Percentiles rank a stretch among this genome's conserved stretches.
Evolutionary conservation across 441 rosid genomes (phyloP).

Genomic region (Rhodomyrtus psidioides): DNA sequence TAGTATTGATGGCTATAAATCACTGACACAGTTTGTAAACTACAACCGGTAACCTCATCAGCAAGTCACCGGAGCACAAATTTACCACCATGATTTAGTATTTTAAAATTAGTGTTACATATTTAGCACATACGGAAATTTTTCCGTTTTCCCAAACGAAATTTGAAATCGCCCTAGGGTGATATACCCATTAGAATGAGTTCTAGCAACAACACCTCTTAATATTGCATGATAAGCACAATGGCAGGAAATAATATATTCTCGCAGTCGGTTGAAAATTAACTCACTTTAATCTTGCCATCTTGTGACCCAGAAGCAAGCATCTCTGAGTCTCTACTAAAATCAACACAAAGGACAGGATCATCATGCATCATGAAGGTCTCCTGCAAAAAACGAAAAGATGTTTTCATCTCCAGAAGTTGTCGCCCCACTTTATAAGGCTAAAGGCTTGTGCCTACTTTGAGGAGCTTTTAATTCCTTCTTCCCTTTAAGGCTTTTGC

Average conservation of each 20-base stretch:
- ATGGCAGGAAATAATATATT: not conserved
- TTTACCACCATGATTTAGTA: not conserved
- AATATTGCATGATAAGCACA: not conserved
- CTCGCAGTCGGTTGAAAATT: not conserved
- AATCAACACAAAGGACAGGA: conserved; percentile 92
- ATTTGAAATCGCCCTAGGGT: not conserved
- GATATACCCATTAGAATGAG: not conserved
- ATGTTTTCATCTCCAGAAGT: not conserved
- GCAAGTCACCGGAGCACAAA: not conserved
- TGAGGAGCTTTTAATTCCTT: not conserved
- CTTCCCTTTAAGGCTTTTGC: not conserved
- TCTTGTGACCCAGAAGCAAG: conserved; percentile 95
- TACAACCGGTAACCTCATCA: not conserved
- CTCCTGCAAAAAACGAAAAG: conserved; percentile 52
- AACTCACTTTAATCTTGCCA: conserved; percentile 86
- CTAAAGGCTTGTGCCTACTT: not conserved
- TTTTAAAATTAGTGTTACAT: not conserved
- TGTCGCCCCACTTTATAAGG: not conserved
- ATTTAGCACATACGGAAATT: not conserved
- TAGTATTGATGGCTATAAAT: not conserved
- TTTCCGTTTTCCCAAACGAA: not conserved
- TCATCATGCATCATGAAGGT: conserved; percentile 99
- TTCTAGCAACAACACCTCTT: not conserved
- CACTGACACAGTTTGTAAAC: not conserved
- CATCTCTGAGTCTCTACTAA: conserved; percentile 98